Evolutionary conservation across 257 asterid genomes (phyloP), one percentile per base, ranked within the genome.

Genomic region (Rhazya stricta): DNA sequence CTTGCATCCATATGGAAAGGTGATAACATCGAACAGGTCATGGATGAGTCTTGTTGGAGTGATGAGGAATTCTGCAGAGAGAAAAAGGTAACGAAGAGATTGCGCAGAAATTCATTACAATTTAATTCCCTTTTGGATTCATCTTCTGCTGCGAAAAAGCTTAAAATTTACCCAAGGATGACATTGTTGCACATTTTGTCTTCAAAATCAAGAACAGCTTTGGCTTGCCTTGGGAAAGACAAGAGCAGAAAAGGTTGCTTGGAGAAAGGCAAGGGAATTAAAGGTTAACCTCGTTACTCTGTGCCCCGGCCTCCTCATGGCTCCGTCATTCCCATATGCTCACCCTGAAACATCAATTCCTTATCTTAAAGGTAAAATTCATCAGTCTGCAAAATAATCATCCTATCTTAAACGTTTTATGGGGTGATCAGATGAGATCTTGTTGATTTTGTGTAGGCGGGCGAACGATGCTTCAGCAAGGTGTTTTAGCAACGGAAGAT

Each of bases 151-250:
- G 65, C 19, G 10, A 32, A 62, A 51, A 19, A 0, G 2, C 46
- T 58, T 74, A 32, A n/a, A n/a, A 63, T 21, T 18, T 32, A 42
- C 58, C 29, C 11, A 58, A 30, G 21, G 51, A 34, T 62, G 56
- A 25, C 56, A 43, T 68, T 13, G 19, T 53, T 43, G 46, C 46
- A 18, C 6, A 18, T 3, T 34, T 2, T 70, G 27, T 63, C 36
- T n/a, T n/a, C 45, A 48, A 7, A 36, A 67, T 39, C 45, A 70
- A 70, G 13, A 43, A 27, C 81, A 82, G 85, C 81, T 82, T 25
- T 82, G 85, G 85, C 77, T 82, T 75, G 85, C 83, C 58, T 70
- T 82, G 74, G 85, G 79, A 13, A 82, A 82, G 69, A 82, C 85
- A 37, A 42, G 78, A 67, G 79, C 85, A 51, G 85, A 82, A 72